A percentile compares a stretch with the other conserved stretches of the same genome.
These are phyloP conservation scores for Phyllostachys edulis DNA, from an alignment of 176 grass and related monocot genomes.

Conservation along the genomic window DNA sequence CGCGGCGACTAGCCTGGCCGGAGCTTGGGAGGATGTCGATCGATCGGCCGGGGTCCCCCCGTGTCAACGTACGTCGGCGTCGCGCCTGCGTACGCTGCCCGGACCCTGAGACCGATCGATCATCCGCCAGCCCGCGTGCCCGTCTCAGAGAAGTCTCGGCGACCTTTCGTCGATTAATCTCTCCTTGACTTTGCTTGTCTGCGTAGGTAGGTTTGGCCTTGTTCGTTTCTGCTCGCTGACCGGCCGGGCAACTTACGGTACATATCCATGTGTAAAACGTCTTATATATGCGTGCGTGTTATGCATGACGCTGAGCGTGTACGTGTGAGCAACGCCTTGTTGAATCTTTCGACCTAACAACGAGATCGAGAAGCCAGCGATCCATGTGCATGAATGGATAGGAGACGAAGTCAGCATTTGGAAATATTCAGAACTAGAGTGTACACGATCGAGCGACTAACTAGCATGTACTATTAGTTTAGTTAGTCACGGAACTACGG, in stretches of 20 bases:
- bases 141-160: constrained; percentile 8
- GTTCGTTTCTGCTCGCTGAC: not conserved
- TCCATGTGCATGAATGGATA: no score
- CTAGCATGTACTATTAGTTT: not conserved
- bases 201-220: not conserved
- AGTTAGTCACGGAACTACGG: not conserved
- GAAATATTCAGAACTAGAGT: not conserved
- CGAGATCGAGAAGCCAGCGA: not conserved
- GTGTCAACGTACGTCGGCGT: constrained; percentile 26
- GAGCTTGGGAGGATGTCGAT: not conserved
- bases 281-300: not conserved
- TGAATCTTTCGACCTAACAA: not conserved
- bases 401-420: not conserved
- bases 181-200: constrained; percentile 1
- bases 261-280: not conserved
- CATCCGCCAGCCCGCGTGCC: not conserved
- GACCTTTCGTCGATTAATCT: constrained; percentile 19
- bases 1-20: constrained; percentile 5
- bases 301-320: not conserved
- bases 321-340: not conserved
- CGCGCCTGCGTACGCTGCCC: constrained; percentile 1
- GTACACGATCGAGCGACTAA: not conserved
- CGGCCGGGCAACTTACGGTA: not conserved
- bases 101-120: not conserved
- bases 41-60: not conserved